Conservation (phyloP, 371 early-diverging fungal genomes). For the Syncephalastrum monosporum region DNA sequence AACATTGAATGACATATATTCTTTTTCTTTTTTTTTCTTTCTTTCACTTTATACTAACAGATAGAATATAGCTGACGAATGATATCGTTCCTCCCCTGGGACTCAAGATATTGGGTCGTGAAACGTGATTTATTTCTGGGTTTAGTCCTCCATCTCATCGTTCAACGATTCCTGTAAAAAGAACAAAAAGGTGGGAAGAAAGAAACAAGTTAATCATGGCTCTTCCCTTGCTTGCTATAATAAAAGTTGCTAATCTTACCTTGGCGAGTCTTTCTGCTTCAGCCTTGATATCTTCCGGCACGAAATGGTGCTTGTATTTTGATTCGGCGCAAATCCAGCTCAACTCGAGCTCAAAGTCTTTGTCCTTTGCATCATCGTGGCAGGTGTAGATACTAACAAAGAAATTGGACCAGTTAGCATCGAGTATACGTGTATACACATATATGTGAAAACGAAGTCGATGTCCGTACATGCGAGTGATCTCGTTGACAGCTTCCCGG, state of each 20-base stretch:
- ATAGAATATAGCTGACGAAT: conserved; percentile 4
- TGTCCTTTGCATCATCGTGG: conserved; percentile 97
- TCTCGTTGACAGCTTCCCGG: conserved; percentile 91
- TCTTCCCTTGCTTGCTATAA: neutral
- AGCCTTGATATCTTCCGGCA: conserved; percentile 83
- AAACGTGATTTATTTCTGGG: neutral
- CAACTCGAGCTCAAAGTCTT: conserved; percentile 95
- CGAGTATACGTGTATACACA: neutral
- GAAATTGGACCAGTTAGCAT: neutral
- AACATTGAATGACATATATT: neutral
- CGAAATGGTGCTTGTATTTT: conserved; percentile 74
- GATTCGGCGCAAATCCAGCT: conserved; percentile 95
- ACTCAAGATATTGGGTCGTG: conserved; percentile 2
- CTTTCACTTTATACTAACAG: too few relatives aligned
- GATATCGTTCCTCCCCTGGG: neutral
- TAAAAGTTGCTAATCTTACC: conserved; percentile 34
- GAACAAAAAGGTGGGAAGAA: neutral
- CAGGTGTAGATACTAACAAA: conserved; percentile 80
- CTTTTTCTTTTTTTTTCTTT: too few relatives aligned
- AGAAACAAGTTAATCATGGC: neutral
- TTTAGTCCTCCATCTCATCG: conserved; percentile 57
- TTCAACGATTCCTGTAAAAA: conserved; percentile 37
- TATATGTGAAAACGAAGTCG: neutral
- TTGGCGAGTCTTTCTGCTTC: conserved; percentile 87
- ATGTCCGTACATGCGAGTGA: conserved; percentile 86